phyloP scores from a whole-genome alignment of 768 basidiomycete species.

The Suillus variegatus region DNA sequence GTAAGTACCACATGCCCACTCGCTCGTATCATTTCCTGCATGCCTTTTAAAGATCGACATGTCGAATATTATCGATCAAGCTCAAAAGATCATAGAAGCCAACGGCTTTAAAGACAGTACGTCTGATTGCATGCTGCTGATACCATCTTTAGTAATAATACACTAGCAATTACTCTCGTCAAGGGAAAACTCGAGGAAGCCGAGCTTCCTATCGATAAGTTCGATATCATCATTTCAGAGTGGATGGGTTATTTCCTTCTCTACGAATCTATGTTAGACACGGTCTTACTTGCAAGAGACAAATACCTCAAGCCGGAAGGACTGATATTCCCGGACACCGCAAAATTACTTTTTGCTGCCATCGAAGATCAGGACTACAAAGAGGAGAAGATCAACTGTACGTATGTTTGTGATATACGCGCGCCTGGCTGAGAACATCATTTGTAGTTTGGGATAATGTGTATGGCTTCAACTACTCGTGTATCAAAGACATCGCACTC shows the following conservation, averaged over 20 bases:
- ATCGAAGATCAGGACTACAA: conserved; percentile 99
- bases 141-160: conserved; percentile 11
- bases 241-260: conserved; percentile 99
- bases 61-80: conserved; percentile 99
- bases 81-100: conserved; percentile 92
- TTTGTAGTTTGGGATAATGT: conserved; percentile 96
- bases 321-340: conserved; percentile 94
- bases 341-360: conserved; percentile 89
- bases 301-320: conserved; percentile 92
- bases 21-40: conserved; percentile 12
- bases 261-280: conserved; percentile 99
- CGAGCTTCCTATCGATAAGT: conserved; percentile 84
- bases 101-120: conserved; percentile 95
- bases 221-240: conserved; percentile 99
- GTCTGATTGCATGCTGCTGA: conserved; percentile 31
- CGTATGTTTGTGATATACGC: not conserved
- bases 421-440: conserved; percentile 5
- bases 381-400: conserved; percentile 99
- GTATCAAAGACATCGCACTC: conserved; percentile 98
- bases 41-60: conserved; percentile 81
- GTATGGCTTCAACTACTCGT: conserved; percentile 99
- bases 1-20: conserved; percentile 44
- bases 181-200: conserved; percentile 98
- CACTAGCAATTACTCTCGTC: conserved; percentile 85
- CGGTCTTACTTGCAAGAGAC: conserved; percentile 94